Evolutionary conservation across 2,329 filamentous ascomycete species (phyloP), one percentile per base, ranked within the genome.

Genomic region (Trichoderma endophyticum): DNA sequence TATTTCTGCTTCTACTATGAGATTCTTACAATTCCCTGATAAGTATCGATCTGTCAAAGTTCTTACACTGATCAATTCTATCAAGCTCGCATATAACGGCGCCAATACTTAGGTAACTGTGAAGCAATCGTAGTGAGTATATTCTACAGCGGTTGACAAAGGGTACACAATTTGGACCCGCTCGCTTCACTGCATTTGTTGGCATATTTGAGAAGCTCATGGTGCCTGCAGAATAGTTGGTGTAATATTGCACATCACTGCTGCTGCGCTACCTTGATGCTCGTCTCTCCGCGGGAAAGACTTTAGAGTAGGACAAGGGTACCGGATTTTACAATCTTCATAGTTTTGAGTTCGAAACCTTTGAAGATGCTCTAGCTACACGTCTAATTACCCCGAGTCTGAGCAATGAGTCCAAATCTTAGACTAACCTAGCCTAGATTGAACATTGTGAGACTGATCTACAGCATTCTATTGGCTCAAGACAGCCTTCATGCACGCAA

Each of bases 401-500:
- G 11, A 51, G 21, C n/a, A 54, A 14, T 14, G 6, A 6, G 21
- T 12, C 11, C 11, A 24, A 54, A 43, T 6, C n/a, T 9, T 1
- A 24, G 48, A 24, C 48, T 24, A 6, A 54, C 21, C 48, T 54
- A 24, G 48, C 48, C n/a, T 3, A 24, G 1, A 24, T 54, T 54
- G 48, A 54, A 54, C 48, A 51, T 6, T 24, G 2, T 12, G 48
- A 51, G 48, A 11, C 4, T 54, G 11, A 24, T 54, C 2, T 54
- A 54, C 21, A 54, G 11, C 48, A 14, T 21, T 21, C 64, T 26
- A 71, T 18, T 66, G 21, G 21, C 43, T 61, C 3, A 62, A 6
- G 59, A 71, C 28, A 2, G 71, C 71, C 32, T 67, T 71, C 56
- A 51, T 56, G 9, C 60, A 57, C 21, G 61, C 54, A 32, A 61